Conservation (phyloP, 2,329 filamentous ascomycete species). For the Paecilomyces sp. region DNA sequence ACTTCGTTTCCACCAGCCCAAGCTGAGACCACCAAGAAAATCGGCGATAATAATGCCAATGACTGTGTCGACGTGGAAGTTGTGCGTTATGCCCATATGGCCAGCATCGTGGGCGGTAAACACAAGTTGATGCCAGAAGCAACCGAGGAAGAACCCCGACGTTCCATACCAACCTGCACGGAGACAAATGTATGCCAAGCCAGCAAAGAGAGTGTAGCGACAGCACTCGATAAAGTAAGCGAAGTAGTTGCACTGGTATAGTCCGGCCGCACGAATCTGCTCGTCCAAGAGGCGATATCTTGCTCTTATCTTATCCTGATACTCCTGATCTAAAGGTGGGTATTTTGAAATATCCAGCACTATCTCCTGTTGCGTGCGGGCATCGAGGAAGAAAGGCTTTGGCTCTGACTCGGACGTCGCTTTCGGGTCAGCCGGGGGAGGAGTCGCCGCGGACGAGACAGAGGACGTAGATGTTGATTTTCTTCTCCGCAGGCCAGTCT, state of each 20-base stretch:
- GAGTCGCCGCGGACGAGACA: constrained; percentile 21
- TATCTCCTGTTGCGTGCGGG: constrained; percentile 66
- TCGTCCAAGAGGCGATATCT: constrained; percentile 77
- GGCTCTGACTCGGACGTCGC: constrained; percentile 20
- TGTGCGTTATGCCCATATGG: constrained; percentile 95
- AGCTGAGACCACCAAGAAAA: constrained; percentile 78
- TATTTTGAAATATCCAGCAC: constrained; percentile 72
- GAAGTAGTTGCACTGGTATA: constrained; percentile 78
- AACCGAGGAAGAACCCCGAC: constrained; percentile 55
- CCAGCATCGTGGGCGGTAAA: constrained; percentile 58
- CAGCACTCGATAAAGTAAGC: constrained; percentile 68
- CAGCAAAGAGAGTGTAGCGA: constrained; percentile 65
- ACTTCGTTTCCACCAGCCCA: constrained; percentile 96
- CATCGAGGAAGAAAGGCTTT: constrained; percentile 60
- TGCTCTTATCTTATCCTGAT: constrained; percentile 65
- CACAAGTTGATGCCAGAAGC: constrained; percentile 1
- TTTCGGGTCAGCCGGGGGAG: constrained; percentile 13
- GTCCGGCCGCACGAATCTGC: constrained; percentile 62
- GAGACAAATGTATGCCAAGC: constrained; percentile 55
- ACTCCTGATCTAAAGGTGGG: constrained; percentile 64
- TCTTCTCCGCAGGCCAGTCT: constrained; percentile 28
- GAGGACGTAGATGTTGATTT: constrained; percentile 17
- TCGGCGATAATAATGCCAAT: constrained; percentile 89
- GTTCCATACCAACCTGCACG: constrained; percentile 58
- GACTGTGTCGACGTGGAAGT: constrained; percentile 72